Percentiles rank a stretch among this genome's conserved stretches.
phyloP scores from a whole-genome alignment of 495 filamentous ascomycete species.

The Xylaria palmicola region DNA sequence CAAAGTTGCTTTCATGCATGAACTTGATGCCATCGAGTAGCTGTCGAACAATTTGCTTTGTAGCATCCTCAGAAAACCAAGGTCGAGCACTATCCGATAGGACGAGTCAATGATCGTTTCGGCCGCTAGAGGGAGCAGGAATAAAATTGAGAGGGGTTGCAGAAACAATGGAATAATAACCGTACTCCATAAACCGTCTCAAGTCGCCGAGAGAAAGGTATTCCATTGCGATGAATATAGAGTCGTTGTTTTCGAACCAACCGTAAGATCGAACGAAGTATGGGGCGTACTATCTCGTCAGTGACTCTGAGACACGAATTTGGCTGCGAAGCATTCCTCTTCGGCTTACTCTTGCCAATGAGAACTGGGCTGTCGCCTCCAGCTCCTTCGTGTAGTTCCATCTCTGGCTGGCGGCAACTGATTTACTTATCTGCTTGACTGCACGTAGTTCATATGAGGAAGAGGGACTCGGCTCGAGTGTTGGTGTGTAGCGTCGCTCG shows the following conservation, averaged over 20 bases:
- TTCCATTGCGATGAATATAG: conserved; percentile 44
- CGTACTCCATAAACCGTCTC: conserved; percentile 3
- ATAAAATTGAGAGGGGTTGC: background rate
- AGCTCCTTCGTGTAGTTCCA: conserved; percentile 11
- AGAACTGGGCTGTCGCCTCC: conserved; percentile 13
- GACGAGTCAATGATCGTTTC: conserved; percentile 21
- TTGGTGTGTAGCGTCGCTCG: background rate
- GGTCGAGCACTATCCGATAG: conserved; percentile 43
- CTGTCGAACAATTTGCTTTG: conserved; percentile 28
- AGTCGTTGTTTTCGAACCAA: conserved; percentile 36
- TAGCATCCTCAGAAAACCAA: conserved; percentile 33
- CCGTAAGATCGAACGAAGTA: conserved; percentile 38
- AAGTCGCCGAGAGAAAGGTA: conserved; percentile 39
- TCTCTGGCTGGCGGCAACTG: background rate
- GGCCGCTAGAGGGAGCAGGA: background rate
- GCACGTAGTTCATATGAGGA: background rate
- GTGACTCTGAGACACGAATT: background rate
- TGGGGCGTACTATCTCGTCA: conserved; percentile 15
- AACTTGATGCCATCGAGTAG: conserved; percentile 43
- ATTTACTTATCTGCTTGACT: conserved; percentile 5
- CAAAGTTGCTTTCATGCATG: conserved; percentile 51
- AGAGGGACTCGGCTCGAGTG: background rate
- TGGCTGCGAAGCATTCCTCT: background rate
- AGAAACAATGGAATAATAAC: conserved; percentile 15
- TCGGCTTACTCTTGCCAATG: conserved; percentile 1